Evolutionary conservation across 2,329 filamentous ascomycete genomes (phyloP).

Genomic region (Paracoccidioides brasiliensis): DNA sequence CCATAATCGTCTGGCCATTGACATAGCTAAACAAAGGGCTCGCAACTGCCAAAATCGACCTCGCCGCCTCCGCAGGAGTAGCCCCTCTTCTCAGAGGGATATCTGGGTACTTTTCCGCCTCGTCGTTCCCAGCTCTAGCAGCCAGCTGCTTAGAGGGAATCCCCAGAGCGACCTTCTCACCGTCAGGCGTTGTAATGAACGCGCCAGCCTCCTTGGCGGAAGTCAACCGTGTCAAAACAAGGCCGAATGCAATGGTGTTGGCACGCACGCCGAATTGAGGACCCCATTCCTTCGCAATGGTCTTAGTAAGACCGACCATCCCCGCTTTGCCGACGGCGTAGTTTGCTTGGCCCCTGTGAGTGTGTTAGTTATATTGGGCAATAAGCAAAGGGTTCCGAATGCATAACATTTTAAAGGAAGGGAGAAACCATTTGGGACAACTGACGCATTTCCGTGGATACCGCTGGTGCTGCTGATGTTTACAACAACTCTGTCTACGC

Average conservation of each 20-base stretch:
- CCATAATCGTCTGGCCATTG: conserved; percentile 72
- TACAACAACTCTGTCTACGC: conserved; percentile 63
- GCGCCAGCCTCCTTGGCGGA: conserved; percentile 74
- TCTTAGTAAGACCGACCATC: conserved; percentile 70
- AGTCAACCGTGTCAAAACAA: conserved; percentile 67
- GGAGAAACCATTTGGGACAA: conserved; percentile 2
- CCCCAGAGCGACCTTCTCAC: conserved; percentile 60
- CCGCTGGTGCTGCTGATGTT: conserved; percentile 76
- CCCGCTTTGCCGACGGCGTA: conserved; percentile 78
- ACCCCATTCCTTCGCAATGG: conserved; percentile 86
- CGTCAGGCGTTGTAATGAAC: conserved; percentile 62
- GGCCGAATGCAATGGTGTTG: conserved; percentile 75
- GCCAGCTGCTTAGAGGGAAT: conserved; percentile 51
- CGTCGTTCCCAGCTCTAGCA: conserved; percentile 14
- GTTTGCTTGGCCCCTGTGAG: conserved; percentile 60
- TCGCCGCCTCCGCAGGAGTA: conserved; percentile 66
- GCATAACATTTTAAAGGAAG: conserved; percentile 2
- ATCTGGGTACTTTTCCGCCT: conserved; percentile 42
- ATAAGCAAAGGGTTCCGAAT: background rate
- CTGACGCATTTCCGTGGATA: conserved; percentile 63
- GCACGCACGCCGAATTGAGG: conserved; percentile 67
- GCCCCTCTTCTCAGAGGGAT: conserved; percentile 69
- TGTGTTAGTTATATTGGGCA: background rate
- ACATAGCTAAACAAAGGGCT: conserved; percentile 79
- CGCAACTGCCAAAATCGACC: conserved; percentile 61